Conservation (phyloP, 345 rosid genomes). For the Gossypium sturtianum region DNA sequence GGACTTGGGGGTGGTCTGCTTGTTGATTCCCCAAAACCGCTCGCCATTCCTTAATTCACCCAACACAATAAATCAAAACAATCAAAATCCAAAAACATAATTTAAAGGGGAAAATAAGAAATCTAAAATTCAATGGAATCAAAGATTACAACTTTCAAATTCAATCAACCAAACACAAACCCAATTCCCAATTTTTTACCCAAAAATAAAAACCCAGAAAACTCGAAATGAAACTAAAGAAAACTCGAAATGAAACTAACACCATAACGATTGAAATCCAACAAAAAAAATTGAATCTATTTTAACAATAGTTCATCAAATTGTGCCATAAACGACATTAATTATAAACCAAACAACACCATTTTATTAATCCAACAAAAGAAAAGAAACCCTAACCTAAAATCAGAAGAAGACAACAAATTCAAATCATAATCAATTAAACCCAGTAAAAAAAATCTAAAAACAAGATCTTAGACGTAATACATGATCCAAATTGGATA, state of each 20-base stretch:
- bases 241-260: not conserved
- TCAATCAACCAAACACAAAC: not conserved
- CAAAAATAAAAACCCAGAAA: not conserved
- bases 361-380: not conserved
- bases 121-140: not conserved
- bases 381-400: not conserved
- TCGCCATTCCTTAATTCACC: slow-evolving; percentile 35
- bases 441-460: not conserved
- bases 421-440: not conserved
- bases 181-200: not conserved
- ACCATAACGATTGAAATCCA: not conserved
- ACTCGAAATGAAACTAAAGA: not conserved
- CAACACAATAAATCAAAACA: not conserved
- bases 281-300: not conserved
- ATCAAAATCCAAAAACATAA: not conserved
- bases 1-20: slow-evolving; percentile 30
- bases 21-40: slow-evolving; percentile 47
- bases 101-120: not conserved
- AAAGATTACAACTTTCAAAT: not conserved
- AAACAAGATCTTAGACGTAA: not conserved
- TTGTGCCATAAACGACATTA: not conserved
- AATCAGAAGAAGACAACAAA: not conserved
- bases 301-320: not conserved
- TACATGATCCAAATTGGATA: not conserved
- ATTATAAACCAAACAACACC: not conserved